Evolutionary conservation across 1,284 basidiomycete species (phyloP), one percentile per base, ranked within the genome.

Genomic region (Boletus nobilissimus): DNA sequence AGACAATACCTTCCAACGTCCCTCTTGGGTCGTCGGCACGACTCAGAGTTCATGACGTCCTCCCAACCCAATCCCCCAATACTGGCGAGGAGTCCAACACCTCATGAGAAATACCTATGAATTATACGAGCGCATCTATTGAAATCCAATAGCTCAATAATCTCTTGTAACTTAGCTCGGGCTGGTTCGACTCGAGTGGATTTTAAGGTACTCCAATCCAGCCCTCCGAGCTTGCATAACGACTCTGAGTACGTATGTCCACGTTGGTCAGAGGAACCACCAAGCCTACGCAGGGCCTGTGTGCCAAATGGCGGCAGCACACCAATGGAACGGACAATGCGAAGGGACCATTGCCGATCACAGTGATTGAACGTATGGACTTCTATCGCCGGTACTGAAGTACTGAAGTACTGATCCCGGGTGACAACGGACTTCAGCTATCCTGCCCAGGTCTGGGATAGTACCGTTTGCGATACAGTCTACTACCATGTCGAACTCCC

Each of bases 121-220:
- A 32, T 43, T 78, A 74, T n/a, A 72, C 34, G 10, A 83, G 73
- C 77, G 26, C 5, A 74, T 71, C 54, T 65, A 26, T 14, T 54
- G 54, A 83, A 66, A 48, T 83, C 77, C 69, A 82, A 70, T 63
- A 79, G 80, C 64, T 83, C 82, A 48, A 80, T 39, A 32, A 82
- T 32, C 22, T 36, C 66, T 67, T 39, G 19, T 13, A 34, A 24
- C 14, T 70, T 36, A 57, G 51, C 48, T 71, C 79, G 62, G 60
- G 80, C 36, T 64, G 72, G 18, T 81, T 80, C 70, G 72, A 19
- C 26, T 80, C 71, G 11, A 64, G 39, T 24, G 68, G 62, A 18
- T 69, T 62, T 40, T 81, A 81, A 46, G 77, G 65, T 10, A 39
- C 78, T 24, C 68, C 80, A n/a, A 81, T 73, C 62, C 32, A 62